Base-by-base conservation (phyloP, 208 protist species). In the Phytomonas sp. region DNA sequence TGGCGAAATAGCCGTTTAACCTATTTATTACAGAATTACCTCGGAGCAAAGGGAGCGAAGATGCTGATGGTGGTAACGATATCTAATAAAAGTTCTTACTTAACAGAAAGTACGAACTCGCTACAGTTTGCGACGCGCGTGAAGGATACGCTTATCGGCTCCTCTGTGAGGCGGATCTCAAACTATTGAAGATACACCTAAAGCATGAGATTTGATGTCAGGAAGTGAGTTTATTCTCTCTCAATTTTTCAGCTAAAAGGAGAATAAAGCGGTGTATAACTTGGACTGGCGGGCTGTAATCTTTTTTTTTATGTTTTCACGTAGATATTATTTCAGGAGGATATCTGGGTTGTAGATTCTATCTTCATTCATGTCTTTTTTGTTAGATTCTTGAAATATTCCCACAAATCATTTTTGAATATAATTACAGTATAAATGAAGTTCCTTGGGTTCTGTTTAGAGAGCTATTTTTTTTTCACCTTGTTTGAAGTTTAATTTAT, bases 61-160 rank as follows among this genome's bases (percentile, higher is more conserved):
- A 86, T 94, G 80, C 73, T 98, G 4, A 97, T 98, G 92, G 72
- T 98, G 29, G 93, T 97, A n/a, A 97, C 88, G 6, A 81, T 97
- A 2, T 97, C 93, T 2, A 80, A 94, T 32, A 66, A 79, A 59
- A 73, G 76, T 36, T 65, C 80, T 45, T 76, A 93, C 70, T 45
- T 89, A 56, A 31, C 80, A 66, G 93, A 98, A 77, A 97, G 84
- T 59, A 14, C 97, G 10, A 95, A 93, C 77, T 93, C 93, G 12
- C 74, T 98, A n/a, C 82, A 93, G 11, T 98, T 98, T 78, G 95
- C 95, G n/a, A 81, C 74, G 29, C 93, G 93, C 0, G 94, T 98
- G 19, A 93, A 90, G 67, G 79, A 90, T 67, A 94, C 87, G 1
- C 74, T 93, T 42, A 79, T 98, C n/a, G 91, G 93, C 26, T 73